Percentiles rank a stretch among this genome's conserved stretches.
phyloP scores from a whole-genome alignment of 2,329 filamentous ascomycete genomes.

The Aureobasidium lini region DNA sequence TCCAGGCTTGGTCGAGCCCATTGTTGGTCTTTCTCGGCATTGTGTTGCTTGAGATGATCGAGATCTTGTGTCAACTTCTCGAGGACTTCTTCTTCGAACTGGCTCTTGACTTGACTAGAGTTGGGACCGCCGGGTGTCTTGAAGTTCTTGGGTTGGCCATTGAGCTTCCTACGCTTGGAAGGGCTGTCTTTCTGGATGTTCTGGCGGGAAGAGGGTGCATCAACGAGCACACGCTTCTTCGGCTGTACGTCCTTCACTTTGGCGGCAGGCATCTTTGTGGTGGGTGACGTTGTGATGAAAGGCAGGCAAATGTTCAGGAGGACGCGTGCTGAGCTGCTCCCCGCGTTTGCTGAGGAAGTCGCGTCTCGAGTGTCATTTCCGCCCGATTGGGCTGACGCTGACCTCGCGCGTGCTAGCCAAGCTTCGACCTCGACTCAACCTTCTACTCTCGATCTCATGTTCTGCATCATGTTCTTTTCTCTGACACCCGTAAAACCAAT shows the following conservation, averaged over 20 bases:
- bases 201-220: slow-evolving; percentile 36
- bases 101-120: slow-evolving; percentile 77
- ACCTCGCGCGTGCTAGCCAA: not conserved
- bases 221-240: slow-evolving; percentile 40
- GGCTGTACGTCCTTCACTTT: slow-evolving; percentile 11
- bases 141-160: slow-evolving; percentile 51
- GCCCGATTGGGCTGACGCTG: not conserved
- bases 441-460: too few species aligned
- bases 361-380: not conserved
- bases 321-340: not conserved
- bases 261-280: not conserved
- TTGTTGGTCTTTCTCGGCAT: slow-evolving; percentile 85
- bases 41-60: slow-evolving; percentile 72
- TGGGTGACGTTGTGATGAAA: not conserved
- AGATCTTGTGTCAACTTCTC: slow-evolving; percentile 97
- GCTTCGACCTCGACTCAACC: too few species aligned
- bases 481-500: too few species aligned
- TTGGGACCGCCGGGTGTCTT: slow-evolving; percentile 57
- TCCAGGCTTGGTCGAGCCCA: slow-evolving; percentile 66
- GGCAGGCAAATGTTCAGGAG: not conserved
- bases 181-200: slow-evolving; percentile 42
- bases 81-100: slow-evolving; percentile 87
- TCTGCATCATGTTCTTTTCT: too few species aligned
- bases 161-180: slow-evolving; percentile 78
- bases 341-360: not conserved